Evolutionary conservation across 208 protist genomes (phyloP).

Genomic region (Wallacemonas sp.): DNA sequence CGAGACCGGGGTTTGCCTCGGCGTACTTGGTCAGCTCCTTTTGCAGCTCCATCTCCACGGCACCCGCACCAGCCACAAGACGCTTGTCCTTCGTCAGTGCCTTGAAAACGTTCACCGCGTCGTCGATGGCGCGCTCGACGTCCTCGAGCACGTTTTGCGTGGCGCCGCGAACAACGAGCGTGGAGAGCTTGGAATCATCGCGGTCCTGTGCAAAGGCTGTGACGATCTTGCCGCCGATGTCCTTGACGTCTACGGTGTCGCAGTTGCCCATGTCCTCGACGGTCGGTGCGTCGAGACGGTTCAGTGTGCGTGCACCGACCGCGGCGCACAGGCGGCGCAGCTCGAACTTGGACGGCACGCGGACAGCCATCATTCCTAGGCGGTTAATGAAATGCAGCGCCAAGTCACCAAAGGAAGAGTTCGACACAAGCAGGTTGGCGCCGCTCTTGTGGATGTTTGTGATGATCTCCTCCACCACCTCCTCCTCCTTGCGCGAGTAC

Average conservation of each 20-base stretch:
- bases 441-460: constrained; percentile 96
- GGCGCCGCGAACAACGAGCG: constrained; percentile 98
- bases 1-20: constrained; percentile 93
- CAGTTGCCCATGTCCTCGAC: constrained; percentile 97
- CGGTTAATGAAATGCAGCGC: constrained; percentile 99
- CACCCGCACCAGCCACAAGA: constrained; percentile 97
- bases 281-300: constrained; percentile 90
- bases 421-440: constrained; percentile 98
- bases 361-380: constrained; percentile 98
- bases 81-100: constrained; percentile 92
- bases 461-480: constrained; percentile 97
- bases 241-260: constrained; percentile 93
- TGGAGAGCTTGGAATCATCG: constrained; percentile 95
- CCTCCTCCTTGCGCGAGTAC: constrained; percentile 98
- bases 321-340: constrained; percentile 97
- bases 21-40: constrained; percentile 83
- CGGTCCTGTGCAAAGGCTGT: constrained; percentile 95
- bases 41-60: constrained; percentile 96
- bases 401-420: constrained; percentile 97
- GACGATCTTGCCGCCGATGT: constrained; percentile 96
- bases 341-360: constrained; percentile 99
- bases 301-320: constrained; percentile 94
- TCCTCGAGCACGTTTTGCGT: constrained; percentile 99
- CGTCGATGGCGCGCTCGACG: constrained; percentile 95
- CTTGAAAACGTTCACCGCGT: constrained; percentile 99